A percentile compares a stretch with the other conserved stretches of the same genome.
Evolutionary conservation across 2,329 filamentous ascomycete genomes (phyloP).

Genomic region (Diaporthe sp.): DNA sequence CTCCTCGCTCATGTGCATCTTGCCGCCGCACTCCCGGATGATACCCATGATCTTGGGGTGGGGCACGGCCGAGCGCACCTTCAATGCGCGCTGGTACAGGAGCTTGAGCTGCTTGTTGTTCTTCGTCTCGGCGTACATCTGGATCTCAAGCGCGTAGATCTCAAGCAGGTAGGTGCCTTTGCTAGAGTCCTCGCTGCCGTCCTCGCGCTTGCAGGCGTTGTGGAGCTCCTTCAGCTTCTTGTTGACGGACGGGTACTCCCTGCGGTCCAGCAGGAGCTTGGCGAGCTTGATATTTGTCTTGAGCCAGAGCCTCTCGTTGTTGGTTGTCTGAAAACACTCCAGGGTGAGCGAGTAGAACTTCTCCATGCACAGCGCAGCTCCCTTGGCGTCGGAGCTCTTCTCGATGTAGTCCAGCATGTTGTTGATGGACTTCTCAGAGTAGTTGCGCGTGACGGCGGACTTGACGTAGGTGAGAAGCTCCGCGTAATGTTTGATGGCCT

Average conservation of each 20-base stretch:
- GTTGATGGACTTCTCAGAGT: conserved; percentile 99
- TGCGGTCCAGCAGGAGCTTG: conserved; percentile 90
- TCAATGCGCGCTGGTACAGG: conserved; percentile 90
- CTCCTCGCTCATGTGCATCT: conserved; percentile 99
- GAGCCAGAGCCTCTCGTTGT: conserved; percentile 96
- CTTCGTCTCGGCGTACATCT: conserved; percentile 97
- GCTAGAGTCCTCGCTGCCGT: conserved; percentile 90
- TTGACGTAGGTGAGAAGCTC: conserved; percentile 98
- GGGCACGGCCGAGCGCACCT: conserved; percentile 95
- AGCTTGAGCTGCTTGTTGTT: conserved; percentile 98
- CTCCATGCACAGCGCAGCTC: conserved; percentile 87
- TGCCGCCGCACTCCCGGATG: conserved; percentile 97
- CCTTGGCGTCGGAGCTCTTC: conserved; percentile 82
- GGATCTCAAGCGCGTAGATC: conserved; percentile 96
- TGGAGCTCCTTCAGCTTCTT: conserved; percentile 92
- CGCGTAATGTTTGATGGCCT: conserved; percentile 93
- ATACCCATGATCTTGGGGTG: conserved; percentile 99
- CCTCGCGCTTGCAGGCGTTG: conserved; percentile 86
- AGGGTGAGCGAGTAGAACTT: conserved; percentile 95
- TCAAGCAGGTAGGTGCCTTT: conserved; percentile 97
- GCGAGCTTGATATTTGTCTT: conserved; percentile 99
- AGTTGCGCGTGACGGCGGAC: conserved; percentile 95
- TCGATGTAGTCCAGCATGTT: conserved; percentile 99
- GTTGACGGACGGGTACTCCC: conserved; percentile 84
- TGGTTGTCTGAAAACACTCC: conserved; percentile 94